Evolutionary conservation across 2,329 filamentous ascomycete species (phyloP).

Genomic region (Blastomyces percursus): DNA sequence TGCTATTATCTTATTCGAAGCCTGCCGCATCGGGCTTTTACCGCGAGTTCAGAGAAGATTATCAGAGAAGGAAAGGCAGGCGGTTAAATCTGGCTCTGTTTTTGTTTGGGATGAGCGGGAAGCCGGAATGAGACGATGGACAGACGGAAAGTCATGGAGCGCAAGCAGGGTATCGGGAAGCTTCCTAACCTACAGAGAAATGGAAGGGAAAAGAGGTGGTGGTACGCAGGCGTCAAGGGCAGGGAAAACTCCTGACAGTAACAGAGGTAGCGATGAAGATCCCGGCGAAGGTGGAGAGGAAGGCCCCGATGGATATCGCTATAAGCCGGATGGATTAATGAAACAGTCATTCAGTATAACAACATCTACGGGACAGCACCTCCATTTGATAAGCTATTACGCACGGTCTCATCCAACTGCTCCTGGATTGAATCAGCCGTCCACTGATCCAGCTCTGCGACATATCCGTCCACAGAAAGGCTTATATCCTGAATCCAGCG

Average conservation of each 20-base stretch:
- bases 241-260: conserved; percentile 74
- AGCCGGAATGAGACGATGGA: conserved; percentile 97
- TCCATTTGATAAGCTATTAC: conserved; percentile 97
- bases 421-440: conserved; percentile 67
- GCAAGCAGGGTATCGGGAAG: conserved; percentile 94
- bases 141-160: conserved; percentile 98
- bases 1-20: conserved; percentile 97
- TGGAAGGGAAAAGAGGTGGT: conserved; percentile 94
- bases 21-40: conserved; percentile 76
- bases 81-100: conserved; percentile 90
- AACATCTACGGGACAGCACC: conserved; percentile 75
- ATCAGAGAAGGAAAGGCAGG: conserved; percentile 93
- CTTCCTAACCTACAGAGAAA: conserved; percentile 94
- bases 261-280: conserved; percentile 70
- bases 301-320: conserved; percentile 76
- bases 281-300: conserved; percentile 58
- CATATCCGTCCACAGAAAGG: conserved; percentile 81
- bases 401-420: conserved; percentile 64
- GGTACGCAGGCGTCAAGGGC: conserved; percentile 50
- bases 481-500: conserved; percentile 93
- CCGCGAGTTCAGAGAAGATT: conserved; percentile 85
- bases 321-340: conserved; percentile 95
- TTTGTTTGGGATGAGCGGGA: conserved; percentile 99
- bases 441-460: conserved; percentile 65
- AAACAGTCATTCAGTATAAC: conserved; percentile 99